A percentile compares a stretch with the other conserved stretches of the same genome.
Evolutionary conservation across 495 filamentous ascomycete genomes (phyloP).

Genomic region (Daldinia loculata): DNA sequence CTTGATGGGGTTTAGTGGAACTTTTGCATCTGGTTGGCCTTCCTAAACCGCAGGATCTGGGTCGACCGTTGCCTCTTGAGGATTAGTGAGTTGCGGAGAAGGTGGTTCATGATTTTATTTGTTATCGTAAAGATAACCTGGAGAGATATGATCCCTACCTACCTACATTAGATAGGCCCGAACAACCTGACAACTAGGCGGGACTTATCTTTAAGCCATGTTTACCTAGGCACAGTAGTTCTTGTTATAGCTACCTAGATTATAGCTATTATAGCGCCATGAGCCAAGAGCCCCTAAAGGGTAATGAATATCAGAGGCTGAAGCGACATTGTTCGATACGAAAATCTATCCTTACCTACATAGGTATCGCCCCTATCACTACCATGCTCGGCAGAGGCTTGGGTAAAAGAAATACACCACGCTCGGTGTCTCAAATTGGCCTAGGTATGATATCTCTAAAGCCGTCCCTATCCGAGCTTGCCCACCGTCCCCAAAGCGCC

Average conservation of each 20-base stretch:
- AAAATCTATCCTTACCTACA: not conserved
- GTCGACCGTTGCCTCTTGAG: constrained; percentile 17
- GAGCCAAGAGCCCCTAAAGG: not conserved
- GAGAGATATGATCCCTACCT: not conserved
- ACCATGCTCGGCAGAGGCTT: not conserved
- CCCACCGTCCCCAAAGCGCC: not conserved
- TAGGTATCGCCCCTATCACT: constrained; percentile 1
- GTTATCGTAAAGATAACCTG: not conserved
- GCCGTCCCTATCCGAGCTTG: constrained; percentile 27
- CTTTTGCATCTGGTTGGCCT: constrained; percentile 6
- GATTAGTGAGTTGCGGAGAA: constrained; percentile 29
- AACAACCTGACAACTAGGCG: not conserved
- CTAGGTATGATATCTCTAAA: constrained; percentile 21
- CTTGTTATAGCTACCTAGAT: too few species aligned
- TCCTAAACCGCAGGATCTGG: constrained; percentile 8
- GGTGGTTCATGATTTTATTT: constrained; percentile 5
- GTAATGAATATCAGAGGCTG: not conserved
- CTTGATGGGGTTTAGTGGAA: constrained; percentile 17
- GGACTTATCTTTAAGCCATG: not conserved
- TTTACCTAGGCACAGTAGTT: not conserved
- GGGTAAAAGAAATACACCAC: constrained; percentile 1
- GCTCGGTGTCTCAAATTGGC: constrained; percentile 29
- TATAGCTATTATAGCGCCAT: not conserved
- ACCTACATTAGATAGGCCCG: not conserved
- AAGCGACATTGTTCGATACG: not conserved